Conservation (phyloP, 2,329 filamentous ascomycete genomes). For the Zasmidium cellare region DNA sequence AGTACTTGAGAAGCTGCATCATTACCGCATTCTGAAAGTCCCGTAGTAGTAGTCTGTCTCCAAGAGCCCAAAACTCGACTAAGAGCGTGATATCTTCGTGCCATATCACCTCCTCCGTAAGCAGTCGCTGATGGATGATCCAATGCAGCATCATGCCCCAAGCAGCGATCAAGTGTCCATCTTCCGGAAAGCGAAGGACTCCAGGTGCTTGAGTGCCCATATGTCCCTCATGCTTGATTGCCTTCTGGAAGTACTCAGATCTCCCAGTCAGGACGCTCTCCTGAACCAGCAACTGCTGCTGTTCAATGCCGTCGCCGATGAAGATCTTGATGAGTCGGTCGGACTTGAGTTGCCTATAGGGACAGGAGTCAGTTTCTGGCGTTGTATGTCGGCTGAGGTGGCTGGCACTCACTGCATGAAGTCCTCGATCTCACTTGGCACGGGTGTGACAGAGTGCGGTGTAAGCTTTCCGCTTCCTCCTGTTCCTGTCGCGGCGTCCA, state of each 20-base stretch:
- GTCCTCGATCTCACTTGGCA: neutral
- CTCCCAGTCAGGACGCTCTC: neutral
- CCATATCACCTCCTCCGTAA: neutral
- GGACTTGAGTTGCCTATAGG: neutral
- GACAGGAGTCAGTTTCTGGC: neutral
- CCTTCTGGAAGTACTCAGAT: conserved; percentile 3
- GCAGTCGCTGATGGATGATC: conserved; percentile 2
- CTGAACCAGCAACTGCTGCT: neutral
- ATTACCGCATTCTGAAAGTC: neutral
- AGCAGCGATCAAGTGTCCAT: neutral
- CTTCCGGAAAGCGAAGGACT: too few relatives aligned
- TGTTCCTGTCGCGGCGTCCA: neutral
- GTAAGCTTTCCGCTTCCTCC: neutral
- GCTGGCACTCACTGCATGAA: too few relatives aligned
- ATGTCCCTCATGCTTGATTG: neutral
- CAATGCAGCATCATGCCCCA: conserved; percentile 9
- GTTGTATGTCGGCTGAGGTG: too few relatives aligned
- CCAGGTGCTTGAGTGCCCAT: neutral
- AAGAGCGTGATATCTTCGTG: neutral
- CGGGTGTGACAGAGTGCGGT: neutral
- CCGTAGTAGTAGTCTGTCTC: neutral
- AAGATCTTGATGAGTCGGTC: neutral
- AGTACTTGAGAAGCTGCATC: neutral
- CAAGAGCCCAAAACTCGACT: neutral
- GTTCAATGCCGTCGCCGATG: neutral